Base-by-base conservation (phyloP, 176 grass and related monocot species). In the Raddia distichophylla region DNA sequence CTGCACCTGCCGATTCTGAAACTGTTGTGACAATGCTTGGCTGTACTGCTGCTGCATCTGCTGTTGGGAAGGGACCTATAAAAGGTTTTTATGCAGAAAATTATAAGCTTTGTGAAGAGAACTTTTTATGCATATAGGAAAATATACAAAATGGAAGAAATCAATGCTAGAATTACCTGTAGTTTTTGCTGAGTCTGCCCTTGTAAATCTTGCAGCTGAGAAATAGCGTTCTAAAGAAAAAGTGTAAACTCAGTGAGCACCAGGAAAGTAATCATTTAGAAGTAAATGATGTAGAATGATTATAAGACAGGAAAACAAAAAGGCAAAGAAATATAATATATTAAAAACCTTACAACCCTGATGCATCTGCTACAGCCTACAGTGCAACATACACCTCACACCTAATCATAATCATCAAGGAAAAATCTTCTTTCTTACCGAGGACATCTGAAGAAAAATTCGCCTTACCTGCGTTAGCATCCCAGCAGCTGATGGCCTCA, bases 11-110 rank as follows among this genome's bases (percentile, higher is more conserved):
- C 96, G 89, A 83, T 85, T 98, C 73, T 95, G 95, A 77, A 86
- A 98, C 77, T 94, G 93, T 67, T 96, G 96, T 62, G 93, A 87
- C 67, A 98, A 72, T 69, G 86, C 71, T 76, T 98, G 96, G 66
- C 83, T 89, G 79, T 95, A 98, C 19, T 93, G 86, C 90, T 94
- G 94, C 20, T 92, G 86, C 88, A 98, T 95, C 65, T 95, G 92
- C 63, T 94, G 92, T 77, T 91, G 95, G 59, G 79, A 78, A 88
- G 88, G 17, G 67, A 86, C 85, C 88, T 86, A 64, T 60, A 78
- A 70, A 52, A 83, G 22, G 43, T 61, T 71, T 91, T 37, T n/a
- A 46, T 11, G 69, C 35, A 76, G 65, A 63, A 85, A 75, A 9
- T 46, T 48, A 19, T 37, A 58, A 89, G 19, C 59, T 76, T 56